Percentiles rank a stretch among this genome's conserved stretches.
These are phyloP conservation scores for Chytriomyces hyalinus DNA, from an alignment of 192 early-diverging fungal genomes.

Conservation along the genomic window DNA sequence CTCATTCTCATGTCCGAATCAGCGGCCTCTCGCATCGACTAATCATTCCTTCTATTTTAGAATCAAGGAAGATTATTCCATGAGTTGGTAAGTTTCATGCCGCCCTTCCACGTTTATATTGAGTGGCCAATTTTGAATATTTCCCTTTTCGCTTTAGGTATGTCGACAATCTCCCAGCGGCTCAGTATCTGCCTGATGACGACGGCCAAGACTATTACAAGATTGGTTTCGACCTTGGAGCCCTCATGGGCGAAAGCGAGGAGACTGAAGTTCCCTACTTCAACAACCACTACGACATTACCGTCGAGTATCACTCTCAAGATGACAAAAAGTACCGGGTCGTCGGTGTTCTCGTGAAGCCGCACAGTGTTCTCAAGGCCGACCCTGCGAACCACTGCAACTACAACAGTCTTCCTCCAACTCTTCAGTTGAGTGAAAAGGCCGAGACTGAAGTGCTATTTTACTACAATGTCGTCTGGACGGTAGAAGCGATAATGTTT, in stretches of 20 bases:
- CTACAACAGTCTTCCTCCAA: slow-evolving; percentile 22
- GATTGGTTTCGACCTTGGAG: slow-evolving; percentile 83
- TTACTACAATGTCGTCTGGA: slow-evolving; percentile 61
- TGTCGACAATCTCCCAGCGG: slow-evolving; percentile 92
- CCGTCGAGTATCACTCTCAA: slow-evolving; percentile 78
- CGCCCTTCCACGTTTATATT: neutral
- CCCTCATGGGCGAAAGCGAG: slow-evolving; percentile 23
- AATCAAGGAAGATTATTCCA: slow-evolving; percentile 56
- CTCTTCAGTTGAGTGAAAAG: slow-evolving; percentile 30
- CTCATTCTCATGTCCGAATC: neutral
- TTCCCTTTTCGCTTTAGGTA: slow-evolving; percentile 36
- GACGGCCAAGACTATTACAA: slow-evolving; percentile 72
- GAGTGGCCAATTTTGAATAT: neutral
- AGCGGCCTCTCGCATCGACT: neutral
- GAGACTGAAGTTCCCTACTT: slow-evolving; percentile 50
- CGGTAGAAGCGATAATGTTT: slow-evolving; percentile 22
- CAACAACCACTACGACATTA: slow-evolving; percentile 89
- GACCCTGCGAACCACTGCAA: slow-evolving; percentile 27
- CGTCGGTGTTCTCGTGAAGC: slow-evolving; percentile 83
- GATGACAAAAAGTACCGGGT: slow-evolving; percentile 72
- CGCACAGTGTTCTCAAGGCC: slow-evolving; percentile 60
- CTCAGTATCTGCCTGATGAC: slow-evolving; percentile 47
- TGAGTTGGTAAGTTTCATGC: slow-evolving; percentile 42
- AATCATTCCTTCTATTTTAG: slow-evolving; percentile 31
- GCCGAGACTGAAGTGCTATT: slow-evolving; percentile 45